Evolutionary conservation across 2,329 filamentous ascomycete species (phyloP).

Genomic region (Penicillium sp.): DNA sequence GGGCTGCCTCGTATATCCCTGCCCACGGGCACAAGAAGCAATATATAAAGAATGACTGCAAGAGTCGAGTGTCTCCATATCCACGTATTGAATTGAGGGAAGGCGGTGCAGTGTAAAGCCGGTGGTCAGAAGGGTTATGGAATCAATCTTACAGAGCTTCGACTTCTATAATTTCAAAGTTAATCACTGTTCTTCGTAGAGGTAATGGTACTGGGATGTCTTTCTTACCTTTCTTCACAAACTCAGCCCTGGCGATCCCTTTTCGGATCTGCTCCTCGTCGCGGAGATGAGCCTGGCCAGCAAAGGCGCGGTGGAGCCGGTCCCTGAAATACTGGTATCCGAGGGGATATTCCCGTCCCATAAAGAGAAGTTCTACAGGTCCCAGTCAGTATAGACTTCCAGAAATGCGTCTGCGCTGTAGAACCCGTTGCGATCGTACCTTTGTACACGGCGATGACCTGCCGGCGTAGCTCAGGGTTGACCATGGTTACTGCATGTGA

Average conservation of each 20-base stretch:
- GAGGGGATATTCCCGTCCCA: conserved; percentile 80
- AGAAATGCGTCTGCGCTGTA: neutral
- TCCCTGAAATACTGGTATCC: conserved; percentile 78
- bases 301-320: conserved; percentile 79
- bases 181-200: neutral
- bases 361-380: conserved; percentile 68
- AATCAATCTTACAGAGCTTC: conserved; percentile 69
- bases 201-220: neutral
- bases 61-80: neutral
- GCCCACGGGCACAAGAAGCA: conserved; percentile 14
- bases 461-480: conserved; percentile 60
- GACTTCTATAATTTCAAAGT: conserved; percentile 60
- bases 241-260: conserved; percentile 73
- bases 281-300: conserved; percentile 62
- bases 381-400: neutral
- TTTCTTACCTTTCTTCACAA: conserved; percentile 75
- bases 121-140: neutral
- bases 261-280: conserved; percentile 71
- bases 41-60: conserved; percentile 16
- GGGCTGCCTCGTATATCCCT: conserved; percentile 14
- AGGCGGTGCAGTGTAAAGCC: neutral
- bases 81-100: neutral
- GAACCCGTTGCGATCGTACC: conserved; percentile 46
- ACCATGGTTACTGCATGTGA: conserved; percentile 28
- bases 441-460: conserved; percentile 87